Conservation (phyloP, 768 basidiomycete species). For the Coprinopsis cinerea region DNA sequence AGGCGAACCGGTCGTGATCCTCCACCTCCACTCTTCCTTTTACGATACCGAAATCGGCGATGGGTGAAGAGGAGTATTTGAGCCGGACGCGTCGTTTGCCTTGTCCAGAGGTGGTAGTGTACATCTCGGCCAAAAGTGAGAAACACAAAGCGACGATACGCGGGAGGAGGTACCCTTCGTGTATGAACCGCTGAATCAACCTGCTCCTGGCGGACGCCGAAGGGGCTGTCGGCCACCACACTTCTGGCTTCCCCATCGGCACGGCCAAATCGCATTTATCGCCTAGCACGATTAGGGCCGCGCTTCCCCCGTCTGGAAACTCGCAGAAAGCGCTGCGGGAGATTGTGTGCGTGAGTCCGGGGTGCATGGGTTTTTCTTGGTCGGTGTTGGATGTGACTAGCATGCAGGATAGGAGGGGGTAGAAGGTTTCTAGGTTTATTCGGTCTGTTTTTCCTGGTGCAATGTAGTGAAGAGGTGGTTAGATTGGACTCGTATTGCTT, state of each 20-base stretch:
- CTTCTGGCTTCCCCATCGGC: background rate
- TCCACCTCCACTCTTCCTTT: constrained; percentile 28
- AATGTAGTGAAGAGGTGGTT: too few relatives aligned
- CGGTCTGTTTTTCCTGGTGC: constrained; percentile 32
- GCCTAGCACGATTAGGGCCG: constrained; percentile 25
- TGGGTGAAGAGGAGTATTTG: too few relatives aligned
- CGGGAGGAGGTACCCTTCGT: constrained; percentile 29
- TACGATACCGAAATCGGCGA: constrained; percentile 40
- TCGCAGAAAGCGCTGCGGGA: constrained; percentile 3
- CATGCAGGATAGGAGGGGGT: constrained; percentile 27
- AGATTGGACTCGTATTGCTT: too few relatives aligned
- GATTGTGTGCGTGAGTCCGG: constrained; percentile 22
- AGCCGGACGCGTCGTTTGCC: too few relatives aligned
- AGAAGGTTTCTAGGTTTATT: constrained; percentile 26
- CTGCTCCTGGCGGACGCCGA: constrained; percentile 22
- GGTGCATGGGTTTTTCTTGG: constrained; percentile 14
- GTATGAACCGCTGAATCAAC: constrained; percentile 14
- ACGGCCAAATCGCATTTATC: constrained; percentile 10
- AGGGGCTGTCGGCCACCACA: constrained; percentile 30
- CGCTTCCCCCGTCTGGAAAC: constrained; percentile 20
- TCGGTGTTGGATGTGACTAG: constrained; percentile 18
- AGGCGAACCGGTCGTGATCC: background rate
- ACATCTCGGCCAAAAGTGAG: constrained; percentile 31
- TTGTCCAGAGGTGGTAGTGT: constrained; percentile 33
- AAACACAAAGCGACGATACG: constrained; percentile 26